Evolutionary conservation across 1,284 basidiomycete genomes (phyloP), one percentile per base, ranked within the genome.

Genomic region (Tremellales sp.): DNA sequence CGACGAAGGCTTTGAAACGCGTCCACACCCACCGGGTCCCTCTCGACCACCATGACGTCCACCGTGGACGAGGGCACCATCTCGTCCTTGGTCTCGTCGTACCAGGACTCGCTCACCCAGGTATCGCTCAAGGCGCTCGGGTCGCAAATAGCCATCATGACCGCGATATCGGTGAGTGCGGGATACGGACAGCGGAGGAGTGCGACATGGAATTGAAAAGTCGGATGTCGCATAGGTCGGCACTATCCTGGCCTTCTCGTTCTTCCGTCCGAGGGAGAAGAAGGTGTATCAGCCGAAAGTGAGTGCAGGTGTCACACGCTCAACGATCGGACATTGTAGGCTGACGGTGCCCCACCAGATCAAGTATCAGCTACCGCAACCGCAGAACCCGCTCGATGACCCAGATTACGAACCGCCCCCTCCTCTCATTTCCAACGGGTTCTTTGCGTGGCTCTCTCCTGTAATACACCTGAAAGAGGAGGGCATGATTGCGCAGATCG

Each of bases 361-460:
- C 46, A 80, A 88, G 45, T 97, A 97, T 69, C 86, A 90, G 72
- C 62, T 62, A 14, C 57, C 60, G 14, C 32, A 51, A 40, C 61
- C 65, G 13, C 40, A 37, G 1, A 44, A 62, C 33, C 57, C 61
- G 0, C 40, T 47, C 9, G 64, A 70, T 33, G 64, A 71, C 47
- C 58, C 60, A 14, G 66, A 68, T 40, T 69, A 68, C 45, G 62
- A 66, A 40, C 57, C 66, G 14, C 70, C 70, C n/a, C 67, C 68
- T 13, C 68, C 66, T 12, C 78, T 80, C 33, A 85, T 92, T 65
- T 85, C 84, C 47, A 83, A 87, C 68, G 84, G 86, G 3, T 73
- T 91, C 47, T 81, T 88, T 40, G 86, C 87, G 45, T 94, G 93
- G 94, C 75, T 97, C 1, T 83, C 84, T 19, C 93, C 94, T 2